Conservation (phyloP, 1,139 yeast genomes). For the Zygoascus hellenicus region DNA sequence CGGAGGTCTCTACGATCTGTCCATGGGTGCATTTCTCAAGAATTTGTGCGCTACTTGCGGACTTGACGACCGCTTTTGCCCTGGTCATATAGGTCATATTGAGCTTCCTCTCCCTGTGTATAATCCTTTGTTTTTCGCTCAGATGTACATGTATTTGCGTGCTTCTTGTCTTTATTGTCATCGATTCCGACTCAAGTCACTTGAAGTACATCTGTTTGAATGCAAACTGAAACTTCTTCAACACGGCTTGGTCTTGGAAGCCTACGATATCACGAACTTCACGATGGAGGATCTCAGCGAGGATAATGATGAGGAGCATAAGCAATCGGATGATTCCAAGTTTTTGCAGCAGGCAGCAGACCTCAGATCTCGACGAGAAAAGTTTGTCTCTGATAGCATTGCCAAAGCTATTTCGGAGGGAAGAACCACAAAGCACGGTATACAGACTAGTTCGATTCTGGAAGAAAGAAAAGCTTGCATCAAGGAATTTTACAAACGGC, state of each 20-base stretch:
- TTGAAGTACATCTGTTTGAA: conserved; percentile 68
- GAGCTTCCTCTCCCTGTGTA: conserved; percentile 94
- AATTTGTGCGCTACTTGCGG: conserved; percentile 94
- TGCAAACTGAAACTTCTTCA: conserved; percentile 80
- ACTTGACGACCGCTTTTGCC: conserved; percentile 87
- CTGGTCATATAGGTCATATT: conserved; percentile 98
- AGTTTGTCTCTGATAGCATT: conserved; percentile 64
- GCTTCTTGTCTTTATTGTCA: conserved; percentile 89
- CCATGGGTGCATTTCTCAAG: conserved; percentile 87
- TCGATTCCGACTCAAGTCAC: conserved; percentile 60
- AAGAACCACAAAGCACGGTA: conserved; percentile 58
- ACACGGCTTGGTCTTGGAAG: conserved; percentile 80
- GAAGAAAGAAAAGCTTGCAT: conserved; percentile 80
- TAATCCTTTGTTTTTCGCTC: conserved; percentile 90
- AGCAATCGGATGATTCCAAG: conserved; percentile 27
- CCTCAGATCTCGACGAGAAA: conserved; percentile 54
- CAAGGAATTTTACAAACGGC: conserved; percentile 66
- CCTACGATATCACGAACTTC: conserved; percentile 64
- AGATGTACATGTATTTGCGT: conserved; percentile 77
- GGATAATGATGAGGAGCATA: conserved; percentile 38
- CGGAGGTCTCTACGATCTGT: conserved; percentile 90
- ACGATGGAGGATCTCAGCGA: conserved; percentile 37
- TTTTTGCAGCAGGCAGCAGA: conserved; percentile 32
- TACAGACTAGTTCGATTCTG: conserved; percentile 73
- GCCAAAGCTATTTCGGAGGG: conserved; percentile 76